Base-by-base conservation (phyloP, 441 rosid species). In the Francoa sonchifolia region DNA sequence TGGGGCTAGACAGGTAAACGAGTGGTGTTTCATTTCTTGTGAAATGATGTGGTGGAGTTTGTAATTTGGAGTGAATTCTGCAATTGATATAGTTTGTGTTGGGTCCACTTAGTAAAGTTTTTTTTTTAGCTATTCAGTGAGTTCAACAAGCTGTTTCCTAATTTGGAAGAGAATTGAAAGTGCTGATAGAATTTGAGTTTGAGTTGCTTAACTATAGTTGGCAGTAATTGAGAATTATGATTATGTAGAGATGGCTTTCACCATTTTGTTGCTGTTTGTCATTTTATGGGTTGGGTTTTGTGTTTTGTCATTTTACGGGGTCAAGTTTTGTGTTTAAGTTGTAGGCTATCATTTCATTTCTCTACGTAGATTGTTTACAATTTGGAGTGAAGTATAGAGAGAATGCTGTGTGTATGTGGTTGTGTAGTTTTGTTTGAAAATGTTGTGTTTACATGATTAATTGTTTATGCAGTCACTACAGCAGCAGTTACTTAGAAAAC, bases 401-500 rank as follows among this genome's bases (percentile, higher is more conserved):
- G 3, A 3, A 23, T 6, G 32, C 4, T 28, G 10, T 28, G 11
- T 10, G 11, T 8, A 10, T 23, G 3, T 7, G 27, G 27, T 23
- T 23, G 27, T 23, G 27, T 23, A 7, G 7, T 23, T 23, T 23
- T 23, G 7, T 23, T 23, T 23, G 27, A 23, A 7, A 23, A 23
- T 23, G 3, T 7, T 52, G 57, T 23, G 27, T 3, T 23, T 3
- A 43, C 19, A 33, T 37, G 22, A 16, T 13, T 38, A 30, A 25
- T 50, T 41, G 37, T 68, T 25, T 44, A 2, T 70, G 52, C 69
- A 77, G 73, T 70, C 70, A 62, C 53, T 68, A 41, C 92, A 77
- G 45, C 83, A 74, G 47, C 94, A 74, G 31, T 65, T 82, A 50
- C 67, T 67, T 16, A 62, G 89, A 60, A 87, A 72, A 59, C 54